Evolutionary conservation across 768 basidiomycete genomes (phyloP).

Genomic region (Pholiota molesta): DNA sequence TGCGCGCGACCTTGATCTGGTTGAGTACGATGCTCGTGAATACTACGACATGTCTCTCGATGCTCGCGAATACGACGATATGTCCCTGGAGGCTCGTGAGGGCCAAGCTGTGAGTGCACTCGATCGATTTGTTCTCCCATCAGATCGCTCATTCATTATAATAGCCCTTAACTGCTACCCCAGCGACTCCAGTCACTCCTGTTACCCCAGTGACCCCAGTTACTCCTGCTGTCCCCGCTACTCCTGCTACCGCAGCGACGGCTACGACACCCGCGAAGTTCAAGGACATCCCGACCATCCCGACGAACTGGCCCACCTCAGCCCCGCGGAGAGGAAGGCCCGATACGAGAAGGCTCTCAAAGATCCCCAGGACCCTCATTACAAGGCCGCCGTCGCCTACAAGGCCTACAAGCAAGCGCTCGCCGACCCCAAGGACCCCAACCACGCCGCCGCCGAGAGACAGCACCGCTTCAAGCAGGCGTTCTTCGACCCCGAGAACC

Average conservation of each 20-base stretch:
- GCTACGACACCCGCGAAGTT: background rate
- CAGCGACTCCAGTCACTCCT: background rate
- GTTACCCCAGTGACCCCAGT: background rate
- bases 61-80: background rate
- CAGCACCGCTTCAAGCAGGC: constrained; percentile 15
- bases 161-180: background rate
- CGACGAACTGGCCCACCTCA: background rate
- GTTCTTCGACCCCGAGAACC: constrained; percentile 17
- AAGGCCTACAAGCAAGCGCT: constrained; percentile 12
- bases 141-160: background rate
- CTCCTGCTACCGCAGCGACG: background rate
- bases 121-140: background rate
- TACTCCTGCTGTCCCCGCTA: background rate
- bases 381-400: constrained; percentile 3
- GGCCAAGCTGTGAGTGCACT: background rate
- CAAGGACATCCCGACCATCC: constrained; percentile 2
- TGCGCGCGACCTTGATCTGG: constrained; percentile 4
- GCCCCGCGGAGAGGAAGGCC: background rate
- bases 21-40: constrained; percentile 10
- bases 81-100: background rate
- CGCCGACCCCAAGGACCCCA: constrained; percentile 12
- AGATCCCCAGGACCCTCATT: constrained; percentile 10
- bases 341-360: constrained; percentile 3
- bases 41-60: background rate
- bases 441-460: constrained; percentile 12